Evolutionary conservation across 805 yeast genomes (phyloP).

Genomic region (Nakazawaea populi): DNA sequence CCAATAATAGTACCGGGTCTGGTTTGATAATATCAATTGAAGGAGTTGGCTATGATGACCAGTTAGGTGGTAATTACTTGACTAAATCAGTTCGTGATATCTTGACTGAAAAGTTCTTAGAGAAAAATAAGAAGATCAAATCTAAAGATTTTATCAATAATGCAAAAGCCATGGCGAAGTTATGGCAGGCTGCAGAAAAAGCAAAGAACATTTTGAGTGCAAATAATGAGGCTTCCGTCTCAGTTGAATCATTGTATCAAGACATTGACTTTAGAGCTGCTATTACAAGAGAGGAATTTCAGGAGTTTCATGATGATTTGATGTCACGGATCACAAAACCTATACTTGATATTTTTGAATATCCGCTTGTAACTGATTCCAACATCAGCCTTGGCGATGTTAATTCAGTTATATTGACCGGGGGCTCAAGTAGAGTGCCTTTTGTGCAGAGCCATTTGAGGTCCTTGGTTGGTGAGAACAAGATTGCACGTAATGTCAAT

Average conservation of each 20-base stretch:
- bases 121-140: constrained; percentile 31
- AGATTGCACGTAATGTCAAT: constrained; percentile 76
- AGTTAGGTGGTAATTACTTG: constrained; percentile 70
- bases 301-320: constrained; percentile 42
- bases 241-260: constrained; percentile 66
- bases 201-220: constrained; percentile 86
- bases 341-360: constrained; percentile 41
- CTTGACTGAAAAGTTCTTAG: constrained; percentile 53
- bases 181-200: constrained; percentile 82
- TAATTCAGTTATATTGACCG: constrained; percentile 70
- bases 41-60: constrained; percentile 63
- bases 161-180: constrained; percentile 56
- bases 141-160: constrained; percentile 35
- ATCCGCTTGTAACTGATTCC: constrained; percentile 22
- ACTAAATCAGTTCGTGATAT: constrained; percentile 61
- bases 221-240: constrained; percentile 69
- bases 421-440: constrained; percentile 92
- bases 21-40: constrained; percentile 51
- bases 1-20: constrained; percentile 34
- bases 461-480: constrained; percentile 50
- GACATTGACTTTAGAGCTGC: constrained; percentile 68
- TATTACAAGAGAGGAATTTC: constrained; percentile 80
- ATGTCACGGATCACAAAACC: constrained; percentile 47
- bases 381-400: constrained; percentile 30
- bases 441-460: constrained; percentile 62